Percentiles rank a stretch among this genome's conserved stretches.
phyloP scores from a whole-genome alignment of 2,329 filamentous ascomycete species.

The Fusarium nematophilum region DNA sequence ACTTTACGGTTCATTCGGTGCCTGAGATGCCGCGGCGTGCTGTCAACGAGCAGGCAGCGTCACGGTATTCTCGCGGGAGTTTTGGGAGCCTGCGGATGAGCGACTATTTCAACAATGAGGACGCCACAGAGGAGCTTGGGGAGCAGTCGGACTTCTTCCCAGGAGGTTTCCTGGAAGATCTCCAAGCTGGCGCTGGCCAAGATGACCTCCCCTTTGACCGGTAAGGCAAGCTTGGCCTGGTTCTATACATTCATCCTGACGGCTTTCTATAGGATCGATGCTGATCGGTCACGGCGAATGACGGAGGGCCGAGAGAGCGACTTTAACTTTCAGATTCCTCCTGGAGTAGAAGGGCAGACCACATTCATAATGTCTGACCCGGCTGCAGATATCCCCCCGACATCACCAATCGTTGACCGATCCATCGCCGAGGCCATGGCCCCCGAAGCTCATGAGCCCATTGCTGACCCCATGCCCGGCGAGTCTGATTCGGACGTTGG shows the following conservation, averaged over 20 bases:
- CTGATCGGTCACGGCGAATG: conserved; percentile 54
- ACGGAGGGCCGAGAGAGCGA: conserved; percentile 60
- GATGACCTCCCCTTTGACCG: conserved; percentile 58
- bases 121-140: conserved; percentile 55
- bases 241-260: conserved; percentile 10
- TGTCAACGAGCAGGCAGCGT: conserved; percentile 56
- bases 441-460: conserved; percentile 24
- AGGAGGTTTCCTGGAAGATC: conserved; percentile 57
- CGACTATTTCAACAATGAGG: conserved; percentile 59
- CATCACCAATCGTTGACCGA: conserved; percentile 41
- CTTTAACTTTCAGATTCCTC: conserved; percentile 63
- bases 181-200: conserved; percentile 52
- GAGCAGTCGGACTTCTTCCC: conserved; percentile 66
- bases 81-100: conserved; percentile 65
- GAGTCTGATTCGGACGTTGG: conserved; percentile 38
- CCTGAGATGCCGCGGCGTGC: conserved; percentile 68
- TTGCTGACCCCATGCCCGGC: conserved; percentile 18
- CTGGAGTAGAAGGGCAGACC: conserved; percentile 60
- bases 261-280: conserved; percentile 48
- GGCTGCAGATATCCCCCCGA: conserved; percentile 41
- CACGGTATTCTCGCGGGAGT: conserved; percentile 63
- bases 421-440: conserved; percentile 36
- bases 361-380: conserved; percentile 61
- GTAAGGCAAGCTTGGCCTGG: conserved; percentile 39
- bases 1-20: conserved; percentile 69